Evolutionary conservation across 305 asterid genomes (phyloP).

Genomic region (Solanum hybrid): DNA sequence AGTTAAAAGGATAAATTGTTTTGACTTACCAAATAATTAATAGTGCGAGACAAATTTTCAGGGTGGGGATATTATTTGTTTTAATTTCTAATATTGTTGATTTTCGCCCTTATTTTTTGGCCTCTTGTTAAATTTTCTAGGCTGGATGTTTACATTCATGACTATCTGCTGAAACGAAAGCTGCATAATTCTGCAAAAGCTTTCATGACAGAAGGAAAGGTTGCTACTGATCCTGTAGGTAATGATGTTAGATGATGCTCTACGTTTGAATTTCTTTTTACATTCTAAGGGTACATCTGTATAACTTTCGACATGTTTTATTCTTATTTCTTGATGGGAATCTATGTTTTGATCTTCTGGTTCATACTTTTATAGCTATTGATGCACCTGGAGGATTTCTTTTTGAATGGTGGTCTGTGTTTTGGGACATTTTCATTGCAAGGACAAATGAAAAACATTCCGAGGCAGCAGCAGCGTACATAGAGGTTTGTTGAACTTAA

Average conservation of each 20-base stretch:
- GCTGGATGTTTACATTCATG: constrained; percentile 99
- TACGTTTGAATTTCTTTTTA: neutral
- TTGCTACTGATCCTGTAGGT: constrained; percentile 98
- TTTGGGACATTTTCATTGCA: constrained; percentile 98
- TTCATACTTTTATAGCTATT: constrained; percentile 48
- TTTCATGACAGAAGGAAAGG: constrained; percentile 97
- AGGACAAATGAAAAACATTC: constrained; percentile 98
- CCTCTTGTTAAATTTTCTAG: constrained; percentile 25
- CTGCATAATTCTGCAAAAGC: constrained; percentile 87
- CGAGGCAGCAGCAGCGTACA: constrained; percentile 95
- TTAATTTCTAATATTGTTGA: neutral
- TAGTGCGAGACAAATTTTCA: neutral
- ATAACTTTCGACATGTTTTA: neutral
- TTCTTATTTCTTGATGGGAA: neutral
- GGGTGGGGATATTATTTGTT: neutral
- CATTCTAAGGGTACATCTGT: neutral
- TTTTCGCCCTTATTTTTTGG: neutral
- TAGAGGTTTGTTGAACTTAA: constrained; percentile 53
- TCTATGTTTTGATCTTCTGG: neutral
- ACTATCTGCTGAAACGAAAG: constrained; percentile 82
- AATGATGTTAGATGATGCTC: constrained; percentile 11
- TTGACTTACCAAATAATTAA: neutral
- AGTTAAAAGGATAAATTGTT: neutral
- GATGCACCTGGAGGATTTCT: constrained; percentile 99
- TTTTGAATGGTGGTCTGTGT: constrained; percentile 99